phyloP scores from a whole-genome alignment of 257 asterid genomes.

The Nicotiana obtusifolia region DNA sequence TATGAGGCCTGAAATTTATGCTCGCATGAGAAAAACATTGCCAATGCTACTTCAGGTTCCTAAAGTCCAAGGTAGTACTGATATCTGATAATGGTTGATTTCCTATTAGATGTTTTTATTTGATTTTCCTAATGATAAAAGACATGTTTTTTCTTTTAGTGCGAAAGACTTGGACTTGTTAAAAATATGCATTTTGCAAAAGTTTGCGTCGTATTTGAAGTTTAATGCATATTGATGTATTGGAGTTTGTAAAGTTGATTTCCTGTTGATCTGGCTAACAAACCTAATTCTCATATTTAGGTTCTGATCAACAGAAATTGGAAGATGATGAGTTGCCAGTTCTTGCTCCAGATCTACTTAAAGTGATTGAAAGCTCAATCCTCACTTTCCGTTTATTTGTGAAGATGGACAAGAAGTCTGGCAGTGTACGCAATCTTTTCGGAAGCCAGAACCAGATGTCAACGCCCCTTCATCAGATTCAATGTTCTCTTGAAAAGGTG shows the following conservation, averaged over 20 bases:
- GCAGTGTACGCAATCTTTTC: slow-evolving; percentile 40
- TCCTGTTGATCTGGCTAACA: slow-evolving; percentile 8
- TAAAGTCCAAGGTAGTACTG: slow-evolving; percentile 62
- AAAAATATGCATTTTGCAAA: neutral
- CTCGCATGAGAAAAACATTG: slow-evolving; percentile 60
- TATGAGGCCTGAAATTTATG: slow-evolving; percentile 67
- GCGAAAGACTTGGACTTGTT: neutral
- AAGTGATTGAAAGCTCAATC: slow-evolving; percentile 66
- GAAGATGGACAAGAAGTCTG: slow-evolving; percentile 69
- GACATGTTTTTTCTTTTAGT: neutral
- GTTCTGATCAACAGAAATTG: slow-evolving; percentile 43
- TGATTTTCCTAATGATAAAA: neutral
- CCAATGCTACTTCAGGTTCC: slow-evolving; percentile 92
- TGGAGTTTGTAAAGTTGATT: neutral
- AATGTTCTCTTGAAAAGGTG: slow-evolving; percentile 74
- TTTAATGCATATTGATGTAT: neutral
- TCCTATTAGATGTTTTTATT: neutral
- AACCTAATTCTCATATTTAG: slow-evolving; percentile 29
- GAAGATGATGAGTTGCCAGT: slow-evolving; percentile 48
- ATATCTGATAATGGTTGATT: neutral
- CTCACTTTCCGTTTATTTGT: slow-evolving; percentile 62
- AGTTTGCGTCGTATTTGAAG: neutral
- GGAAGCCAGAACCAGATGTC: slow-evolving; percentile 59
- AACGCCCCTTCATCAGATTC: slow-evolving; percentile 75
- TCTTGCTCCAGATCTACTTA: slow-evolving; percentile 52